phyloP scores from a whole-genome alignment of 2,329 filamentous ascomycete genomes.

The Colletotrichum euphorbiae region DNA sequence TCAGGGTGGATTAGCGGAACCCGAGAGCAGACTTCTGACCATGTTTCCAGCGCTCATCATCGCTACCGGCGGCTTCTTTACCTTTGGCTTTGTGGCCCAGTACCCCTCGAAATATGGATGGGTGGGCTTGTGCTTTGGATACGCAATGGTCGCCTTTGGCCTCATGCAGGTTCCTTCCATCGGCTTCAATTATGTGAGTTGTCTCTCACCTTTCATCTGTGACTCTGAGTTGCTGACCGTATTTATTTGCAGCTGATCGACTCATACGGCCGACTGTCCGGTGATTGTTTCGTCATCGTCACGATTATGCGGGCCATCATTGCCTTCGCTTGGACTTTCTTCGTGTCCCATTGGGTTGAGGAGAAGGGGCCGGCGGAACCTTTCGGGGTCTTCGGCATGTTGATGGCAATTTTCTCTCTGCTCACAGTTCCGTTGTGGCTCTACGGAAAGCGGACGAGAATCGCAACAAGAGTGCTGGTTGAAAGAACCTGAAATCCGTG shows the following conservation, averaged over 20 bases:
- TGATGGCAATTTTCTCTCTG: constrained; percentile 61
- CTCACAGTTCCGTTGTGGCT: constrained; percentile 50
- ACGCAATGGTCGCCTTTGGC: constrained; percentile 52
- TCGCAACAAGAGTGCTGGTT: constrained; percentile 45
- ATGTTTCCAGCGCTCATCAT: constrained; percentile 47
- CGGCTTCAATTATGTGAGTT: constrained; percentile 54
- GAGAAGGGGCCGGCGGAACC: constrained; percentile 57
- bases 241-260: constrained; percentile 58
- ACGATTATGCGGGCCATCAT: constrained; percentile 61
- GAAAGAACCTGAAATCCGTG: too few species aligned
- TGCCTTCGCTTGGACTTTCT: constrained; percentile 66
- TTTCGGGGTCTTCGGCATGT: constrained; percentile 64
- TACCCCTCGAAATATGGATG: constrained; percentile 46
- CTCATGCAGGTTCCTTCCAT: constrained; percentile 53
- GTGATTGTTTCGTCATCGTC: constrained; percentile 66
- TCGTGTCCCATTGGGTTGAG: constrained; percentile 61
- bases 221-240: neutral
- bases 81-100: constrained; percentile 53
- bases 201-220: too few species aligned
- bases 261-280: constrained; percentile 57
- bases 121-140: constrained; percentile 51
- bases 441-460: constrained; percentile 52
- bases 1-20: constrained; percentile 47
- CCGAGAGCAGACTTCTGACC: constrained; percentile 48
- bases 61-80: constrained; percentile 48